Conservation (phyloP, 192 early-diverging fungal genomes). For the Funneliformis mosseae region DNA sequence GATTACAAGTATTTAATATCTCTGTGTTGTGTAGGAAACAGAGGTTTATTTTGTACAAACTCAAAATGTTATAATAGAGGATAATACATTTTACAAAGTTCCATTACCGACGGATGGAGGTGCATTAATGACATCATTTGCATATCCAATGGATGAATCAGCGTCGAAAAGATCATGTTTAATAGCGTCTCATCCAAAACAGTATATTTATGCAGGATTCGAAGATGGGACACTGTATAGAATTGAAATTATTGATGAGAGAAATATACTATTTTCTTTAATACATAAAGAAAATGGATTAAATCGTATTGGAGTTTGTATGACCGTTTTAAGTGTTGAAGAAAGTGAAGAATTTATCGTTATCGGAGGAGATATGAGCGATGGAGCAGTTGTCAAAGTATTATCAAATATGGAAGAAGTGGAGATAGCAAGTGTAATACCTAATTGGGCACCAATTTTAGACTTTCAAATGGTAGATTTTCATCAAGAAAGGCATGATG, state of each 20-base stretch:
- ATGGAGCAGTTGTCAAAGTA: constrained; percentile 23
- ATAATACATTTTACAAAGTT: constrained; percentile 5
- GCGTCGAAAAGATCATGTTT: neutral
- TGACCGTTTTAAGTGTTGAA: neutral
- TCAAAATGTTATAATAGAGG: neutral
- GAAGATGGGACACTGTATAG: constrained; percentile 8
- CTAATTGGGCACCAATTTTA: constrained; percentile 29
- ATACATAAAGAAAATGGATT: neutral
- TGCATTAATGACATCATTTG: constrained; percentile 8
- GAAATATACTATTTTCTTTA: neutral
- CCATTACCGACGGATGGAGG: neutral
- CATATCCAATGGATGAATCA: constrained; percentile 11
- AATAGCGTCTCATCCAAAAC: neutral
- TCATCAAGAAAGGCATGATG: constrained; percentile 15
- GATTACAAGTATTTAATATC: neutral
- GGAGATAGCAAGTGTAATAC: neutral
- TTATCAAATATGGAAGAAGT: neutral
- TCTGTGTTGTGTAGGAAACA: neutral
- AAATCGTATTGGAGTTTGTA: constrained; percentile 2
- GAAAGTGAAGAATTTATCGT: constrained; percentile 2
- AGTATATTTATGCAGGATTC: constrained; percentile 21
- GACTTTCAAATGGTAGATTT: constrained; percentile 23
- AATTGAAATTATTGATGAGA: neutral
- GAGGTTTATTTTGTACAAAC: constrained; percentile 5
- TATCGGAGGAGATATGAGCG: constrained; percentile 20